phyloP scores from a whole-genome alignment of 306 rosid genomes.

The Acmispon strigosus region DNA sequence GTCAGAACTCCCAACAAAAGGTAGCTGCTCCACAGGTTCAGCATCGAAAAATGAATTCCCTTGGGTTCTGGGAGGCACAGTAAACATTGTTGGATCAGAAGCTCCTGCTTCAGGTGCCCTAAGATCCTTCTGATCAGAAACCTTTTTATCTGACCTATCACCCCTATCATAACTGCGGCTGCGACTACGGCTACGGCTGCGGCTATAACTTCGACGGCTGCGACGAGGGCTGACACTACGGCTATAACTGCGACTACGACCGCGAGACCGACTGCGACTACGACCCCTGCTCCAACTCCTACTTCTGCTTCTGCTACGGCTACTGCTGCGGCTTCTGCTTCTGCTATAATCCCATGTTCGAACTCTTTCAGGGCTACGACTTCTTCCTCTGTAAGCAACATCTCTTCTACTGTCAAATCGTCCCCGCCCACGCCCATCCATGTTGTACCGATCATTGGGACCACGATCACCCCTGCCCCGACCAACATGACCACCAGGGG shows the following conservation, averaged over 20 bases:
- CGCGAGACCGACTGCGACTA: conserved; percentile 59
- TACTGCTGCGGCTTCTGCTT: conserved; percentile 36
- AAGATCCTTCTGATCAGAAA: conserved; percentile 29
- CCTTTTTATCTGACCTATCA: conserved; percentile 27
- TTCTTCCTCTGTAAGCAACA: conserved; percentile 53
- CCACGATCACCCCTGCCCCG: conserved; percentile 74
- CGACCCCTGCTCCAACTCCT: conserved; percentile 47
- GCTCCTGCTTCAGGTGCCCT: conserved; percentile 25
- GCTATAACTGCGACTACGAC: conserved; percentile 48
- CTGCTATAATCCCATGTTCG: conserved; percentile 70
- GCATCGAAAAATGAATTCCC: conserved; percentile 23
- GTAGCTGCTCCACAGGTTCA: conserved; percentile 26
- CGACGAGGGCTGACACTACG: conserved; percentile 42
- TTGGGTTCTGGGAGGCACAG: conserved; percentile 29
- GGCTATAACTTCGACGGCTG: conserved; percentile 39
- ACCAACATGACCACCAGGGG: conserved; percentile 57
- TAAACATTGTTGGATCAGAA: conserved; percentile 30
- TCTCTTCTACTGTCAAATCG: conserved; percentile 81
- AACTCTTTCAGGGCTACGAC: conserved; percentile 88
- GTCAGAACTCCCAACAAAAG: conserved; percentile 22
- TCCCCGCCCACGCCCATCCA: conserved; percentile 78
- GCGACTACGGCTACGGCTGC: conserved; percentile 15
- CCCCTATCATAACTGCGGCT: conserved; percentile 42
- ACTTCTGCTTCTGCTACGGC: conserved; percentile 44
- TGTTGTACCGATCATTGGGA: conserved; percentile 45